A percentile compares a stretch with the other conserved stretches of the same genome.
These are phyloP conservation scores for Xylaria sp. DNA, from an alignment of 2,329 filamentous ascomycete species.

Conservation along the genomic window DNA sequence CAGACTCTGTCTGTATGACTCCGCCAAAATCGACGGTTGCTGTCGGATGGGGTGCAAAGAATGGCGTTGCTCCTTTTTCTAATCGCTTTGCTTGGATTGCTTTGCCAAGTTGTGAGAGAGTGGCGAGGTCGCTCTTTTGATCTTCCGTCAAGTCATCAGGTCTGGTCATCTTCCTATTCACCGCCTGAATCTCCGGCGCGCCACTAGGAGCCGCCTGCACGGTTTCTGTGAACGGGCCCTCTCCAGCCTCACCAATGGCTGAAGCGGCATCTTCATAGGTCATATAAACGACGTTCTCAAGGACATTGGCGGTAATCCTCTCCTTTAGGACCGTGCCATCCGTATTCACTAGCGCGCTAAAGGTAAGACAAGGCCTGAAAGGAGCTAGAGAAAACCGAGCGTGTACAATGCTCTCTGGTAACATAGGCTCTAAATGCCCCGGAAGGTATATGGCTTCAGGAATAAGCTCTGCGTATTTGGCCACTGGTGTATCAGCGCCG, in stretches of 20 bases:
- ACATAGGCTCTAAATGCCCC: slow-evolving; percentile 68
- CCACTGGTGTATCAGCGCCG: slow-evolving; percentile 65
- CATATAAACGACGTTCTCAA: slow-evolving; percentile 68
- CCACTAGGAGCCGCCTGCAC: slow-evolving; percentile 48
- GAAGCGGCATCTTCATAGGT: slow-evolving; percentile 62
- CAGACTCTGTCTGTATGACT: slow-evolving; percentile 42
- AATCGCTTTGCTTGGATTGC: slow-evolving; percentile 58
- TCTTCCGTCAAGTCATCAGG: slow-evolving; percentile 55
- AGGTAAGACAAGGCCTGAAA: slow-evolving; percentile 66
- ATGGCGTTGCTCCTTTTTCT: slow-evolving; percentile 61
- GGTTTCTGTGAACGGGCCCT: slow-evolving; percentile 43
- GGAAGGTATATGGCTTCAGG: slow-evolving; percentile 70
- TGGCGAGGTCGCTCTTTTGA: slow-evolving; percentile 59
- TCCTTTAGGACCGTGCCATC: slow-evolving; percentile 65
- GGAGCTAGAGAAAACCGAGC: slow-evolving; percentile 65
- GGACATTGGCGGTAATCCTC: slow-evolving; percentile 63
- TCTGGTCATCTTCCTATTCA: slow-evolving; percentile 58
- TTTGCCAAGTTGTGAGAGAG: slow-evolving; percentile 60
- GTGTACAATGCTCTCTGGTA: slow-evolving; percentile 62
- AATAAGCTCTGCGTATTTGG: slow-evolving; percentile 70
- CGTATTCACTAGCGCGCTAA: slow-evolving; percentile 68
- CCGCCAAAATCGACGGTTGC: slow-evolving; percentile 58
- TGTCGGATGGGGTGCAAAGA: slow-evolving; percentile 57
- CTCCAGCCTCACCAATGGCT: slow-evolving; percentile 54
- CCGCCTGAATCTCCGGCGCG: slow-evolving; percentile 39